Conservation (phyloP, 352 stramenopile genomes). For the Phytophthora kernoviae region DNA sequence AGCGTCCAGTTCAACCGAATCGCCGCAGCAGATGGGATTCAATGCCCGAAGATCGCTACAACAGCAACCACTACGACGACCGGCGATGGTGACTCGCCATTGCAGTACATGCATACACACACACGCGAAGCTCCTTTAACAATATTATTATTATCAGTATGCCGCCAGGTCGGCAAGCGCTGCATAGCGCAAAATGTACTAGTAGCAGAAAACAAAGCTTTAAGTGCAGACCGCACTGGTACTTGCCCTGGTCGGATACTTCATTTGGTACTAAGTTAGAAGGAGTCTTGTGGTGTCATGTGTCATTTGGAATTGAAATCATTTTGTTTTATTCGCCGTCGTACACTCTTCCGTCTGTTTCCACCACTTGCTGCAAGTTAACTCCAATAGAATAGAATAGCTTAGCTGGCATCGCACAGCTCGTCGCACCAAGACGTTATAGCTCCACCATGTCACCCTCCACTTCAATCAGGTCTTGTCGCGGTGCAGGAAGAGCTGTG, state of each 20-base stretch:
- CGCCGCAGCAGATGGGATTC: conserved; percentile 43
- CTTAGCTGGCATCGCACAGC: neutral
- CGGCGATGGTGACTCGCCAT: conserved; percentile 30
- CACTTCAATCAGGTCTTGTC: conserved; percentile 56
- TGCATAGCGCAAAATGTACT: conserved; percentile 38
- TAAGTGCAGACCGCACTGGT: conserved; percentile 38
- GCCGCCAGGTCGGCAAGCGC: conserved; percentile 31
- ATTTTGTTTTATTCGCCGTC: neutral
- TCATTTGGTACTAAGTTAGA: conserved; percentile 35
- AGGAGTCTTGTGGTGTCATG: conserved; percentile 11
- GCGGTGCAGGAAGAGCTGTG: conserved; percentile 34
- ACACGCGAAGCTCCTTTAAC: conserved; percentile 27
- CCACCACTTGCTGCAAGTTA: conserved; percentile 4
- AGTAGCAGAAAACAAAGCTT: conserved; percentile 32
- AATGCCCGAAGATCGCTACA: conserved; percentile 39
- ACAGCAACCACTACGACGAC: conserved; percentile 34
- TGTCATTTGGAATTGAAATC: neutral
- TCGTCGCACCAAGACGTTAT: conserved; percentile 12
- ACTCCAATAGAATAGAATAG: conserved; percentile 26
- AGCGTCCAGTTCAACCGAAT: conserved; percentile 8
- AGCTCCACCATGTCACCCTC: conserved; percentile 71
- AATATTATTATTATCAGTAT: conserved; percentile 53
- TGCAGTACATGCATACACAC: conserved; percentile 9
- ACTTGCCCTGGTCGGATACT: conserved; percentile 38
- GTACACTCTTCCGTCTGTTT: neutral